Evolutionary conservation across 2,329 filamentous ascomycete species (phyloP).

Genomic region (Hortaea werneckii): DNA sequence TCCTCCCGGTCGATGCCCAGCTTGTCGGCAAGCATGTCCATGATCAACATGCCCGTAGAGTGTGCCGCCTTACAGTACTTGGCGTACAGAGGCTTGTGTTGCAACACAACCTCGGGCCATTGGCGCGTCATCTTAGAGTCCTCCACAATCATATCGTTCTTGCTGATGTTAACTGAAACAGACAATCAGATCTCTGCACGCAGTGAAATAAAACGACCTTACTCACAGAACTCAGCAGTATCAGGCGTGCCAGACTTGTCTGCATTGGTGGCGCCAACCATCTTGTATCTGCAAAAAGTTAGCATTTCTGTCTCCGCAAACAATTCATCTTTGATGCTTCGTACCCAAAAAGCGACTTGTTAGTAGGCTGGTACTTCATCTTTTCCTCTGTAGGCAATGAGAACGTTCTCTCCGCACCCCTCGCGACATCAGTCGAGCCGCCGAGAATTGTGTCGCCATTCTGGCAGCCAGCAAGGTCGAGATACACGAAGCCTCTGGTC

Average conservation of each 20-base stretch:
- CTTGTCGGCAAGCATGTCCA: slow-evolving; percentile 36
- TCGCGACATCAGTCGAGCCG: slow-evolving; percentile 18
- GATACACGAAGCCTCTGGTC: slow-evolving; percentile 47
- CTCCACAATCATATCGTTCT: slow-evolving; percentile 43
- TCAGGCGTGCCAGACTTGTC: slow-evolving; percentile 42
- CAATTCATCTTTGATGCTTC: too few species aligned
- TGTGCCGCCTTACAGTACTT: slow-evolving; percentile 40
- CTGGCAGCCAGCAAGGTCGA: slow-evolving; percentile 34
- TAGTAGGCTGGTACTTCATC: slow-evolving; percentile 41
- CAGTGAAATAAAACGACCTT: too few species aligned
- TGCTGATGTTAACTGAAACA: slow-evolving; percentile 46
- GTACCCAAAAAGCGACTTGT: slow-evolving; percentile 27
- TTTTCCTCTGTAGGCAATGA: slow-evolving; percentile 38
- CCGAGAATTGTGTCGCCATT: slow-evolving; percentile 19
- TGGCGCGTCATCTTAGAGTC: slow-evolving; percentile 18
- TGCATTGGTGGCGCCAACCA: slow-evolving; percentile 36
- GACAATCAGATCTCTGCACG: too few species aligned
- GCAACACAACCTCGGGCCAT: slow-evolving; percentile 19
- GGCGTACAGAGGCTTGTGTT: slow-evolving; percentile 24
- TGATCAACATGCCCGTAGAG: slow-evolving; percentile 35
- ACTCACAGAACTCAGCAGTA: slow-evolving; percentile 44
- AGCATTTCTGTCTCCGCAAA: too few species aligned
- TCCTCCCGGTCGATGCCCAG: slow-evolving; percentile 35
- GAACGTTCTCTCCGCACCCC: slow-evolving; percentile 37
- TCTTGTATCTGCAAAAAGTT: slow-evolving; percentile 25